These are phyloP conservation scores for Raddia distichophylla DNA, from an alignment of 176 grass and related monocot species.

Conservation along the genomic window DNA sequence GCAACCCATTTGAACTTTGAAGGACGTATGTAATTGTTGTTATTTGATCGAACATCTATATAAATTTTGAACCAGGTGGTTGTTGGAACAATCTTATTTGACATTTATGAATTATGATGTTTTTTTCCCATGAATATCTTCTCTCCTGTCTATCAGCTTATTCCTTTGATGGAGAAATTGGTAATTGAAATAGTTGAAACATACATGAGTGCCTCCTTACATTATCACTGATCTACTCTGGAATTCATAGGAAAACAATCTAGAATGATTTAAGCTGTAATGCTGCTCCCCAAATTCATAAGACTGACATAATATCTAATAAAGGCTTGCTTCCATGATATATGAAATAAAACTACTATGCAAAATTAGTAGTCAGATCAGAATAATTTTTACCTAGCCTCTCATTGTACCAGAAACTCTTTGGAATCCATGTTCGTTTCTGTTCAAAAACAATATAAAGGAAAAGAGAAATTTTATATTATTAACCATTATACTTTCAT, in stretches of 20 bases:
- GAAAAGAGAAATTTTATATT: background rate
- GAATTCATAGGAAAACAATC: constrained; percentile 6
- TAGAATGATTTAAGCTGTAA: background rate
- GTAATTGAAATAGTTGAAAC: background rate
- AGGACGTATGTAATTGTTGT: background rate
- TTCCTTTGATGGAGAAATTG: background rate
- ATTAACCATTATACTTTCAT: background rate
- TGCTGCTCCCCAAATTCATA: background rate
- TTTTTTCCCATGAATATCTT: background rate
- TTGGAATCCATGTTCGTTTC: background rate
- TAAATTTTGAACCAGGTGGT: background rate
- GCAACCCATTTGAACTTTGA: background rate
- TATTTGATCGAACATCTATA: background rate
- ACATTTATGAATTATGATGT: background rate
- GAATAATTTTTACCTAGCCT: background rate
- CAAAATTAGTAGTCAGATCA: background rate
- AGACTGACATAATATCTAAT: background rate
- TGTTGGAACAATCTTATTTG: background rate
- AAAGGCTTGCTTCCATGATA: background rate
- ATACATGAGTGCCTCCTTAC: background rate
- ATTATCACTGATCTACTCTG: constrained; percentile 9
- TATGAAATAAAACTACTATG: background rate
- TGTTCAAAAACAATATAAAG: constrained; percentile 13
- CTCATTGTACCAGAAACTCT: background rate
- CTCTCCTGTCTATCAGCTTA: background rate